These are phyloP conservation scores for Pilaira anomala DNA, from an alignment of 192 early-diverging fungal genomes.

Conservation along the genomic window DNA sequence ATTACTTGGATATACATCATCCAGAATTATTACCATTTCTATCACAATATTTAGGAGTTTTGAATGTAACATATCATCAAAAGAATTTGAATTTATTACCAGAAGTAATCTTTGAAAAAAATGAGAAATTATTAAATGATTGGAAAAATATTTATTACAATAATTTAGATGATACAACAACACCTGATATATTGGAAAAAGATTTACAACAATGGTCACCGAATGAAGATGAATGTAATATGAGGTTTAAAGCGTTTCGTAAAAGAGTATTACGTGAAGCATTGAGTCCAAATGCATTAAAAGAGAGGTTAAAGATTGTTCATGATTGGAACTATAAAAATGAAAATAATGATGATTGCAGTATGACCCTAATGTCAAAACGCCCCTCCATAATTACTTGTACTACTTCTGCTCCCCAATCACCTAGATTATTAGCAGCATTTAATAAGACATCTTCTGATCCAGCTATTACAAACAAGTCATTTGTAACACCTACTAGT, in stretches of 20 bases:
- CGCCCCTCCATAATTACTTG: slow-evolving; percentile 17
- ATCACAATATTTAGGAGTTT: slow-evolving; percentile 87
- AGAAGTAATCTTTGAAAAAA: slow-evolving; percentile 86
- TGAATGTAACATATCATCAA: slow-evolving; percentile 84
- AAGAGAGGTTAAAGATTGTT: slow-evolving; percentile 64
- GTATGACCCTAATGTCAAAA: slow-evolving; percentile 16
- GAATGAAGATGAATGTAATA: slow-evolving; percentile 7
- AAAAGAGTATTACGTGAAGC: slow-evolving; percentile 89
- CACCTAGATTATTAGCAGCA: slow-evolving; percentile 5
- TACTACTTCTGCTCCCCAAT: slow-evolving; percentile 33
- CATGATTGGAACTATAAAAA: slow-evolving; percentile 21
- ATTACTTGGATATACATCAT: slow-evolving; percentile 69
- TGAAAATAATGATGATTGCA: slow-evolving; percentile 1
- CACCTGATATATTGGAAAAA: not conserved
- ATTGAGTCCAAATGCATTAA: slow-evolving; percentile 78
- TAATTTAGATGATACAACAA: not conserved
- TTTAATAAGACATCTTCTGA: too few species aligned
- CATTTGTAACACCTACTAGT: too few species aligned
- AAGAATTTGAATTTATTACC: slow-evolving; percentile 46
- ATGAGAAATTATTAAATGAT: slow-evolving; percentile 78
- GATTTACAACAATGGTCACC: slow-evolving; percentile 18
- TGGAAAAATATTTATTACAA: slow-evolving; percentile 34
- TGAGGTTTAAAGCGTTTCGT: slow-evolving; percentile 40
- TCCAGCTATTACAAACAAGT: too few species aligned
- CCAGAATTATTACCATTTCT: slow-evolving; percentile 85